phyloP scores from a whole-genome alignment of 2,329 filamentous ascomycete genomes.

The Venturia carpophila region DNA sequence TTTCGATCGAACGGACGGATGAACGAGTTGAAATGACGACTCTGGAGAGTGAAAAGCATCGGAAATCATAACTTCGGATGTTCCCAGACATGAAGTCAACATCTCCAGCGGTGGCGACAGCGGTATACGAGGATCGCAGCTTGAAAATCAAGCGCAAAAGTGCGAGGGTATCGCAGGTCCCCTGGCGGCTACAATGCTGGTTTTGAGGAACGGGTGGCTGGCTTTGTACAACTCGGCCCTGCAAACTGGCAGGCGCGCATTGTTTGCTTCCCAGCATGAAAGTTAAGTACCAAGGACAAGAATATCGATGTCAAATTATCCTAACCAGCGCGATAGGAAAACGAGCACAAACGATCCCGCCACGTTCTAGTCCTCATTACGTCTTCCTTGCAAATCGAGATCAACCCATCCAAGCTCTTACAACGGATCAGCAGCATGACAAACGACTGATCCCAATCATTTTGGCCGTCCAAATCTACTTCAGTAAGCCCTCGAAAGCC shows the following conservation, averaged over 20 bases:
- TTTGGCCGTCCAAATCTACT: background rate
- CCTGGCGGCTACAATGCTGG: background rate
- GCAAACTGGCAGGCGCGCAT: background rate
- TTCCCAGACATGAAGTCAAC: background rate
- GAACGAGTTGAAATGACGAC: background rate
- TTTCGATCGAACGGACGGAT: background rate
- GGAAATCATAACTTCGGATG: background rate
- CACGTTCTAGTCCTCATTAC: background rate
- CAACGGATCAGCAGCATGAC: background rate
- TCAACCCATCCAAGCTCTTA: constrained; percentile 7
- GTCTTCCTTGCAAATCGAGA: background rate
- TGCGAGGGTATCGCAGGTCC: background rate
- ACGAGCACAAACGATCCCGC: background rate
- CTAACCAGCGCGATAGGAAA: constrained; percentile 1
- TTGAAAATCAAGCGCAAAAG: background rate
- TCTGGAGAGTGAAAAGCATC: background rate
- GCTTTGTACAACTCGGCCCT: background rate
- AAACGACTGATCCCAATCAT: background rate
- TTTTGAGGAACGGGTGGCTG: background rate
- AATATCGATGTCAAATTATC: background rate
- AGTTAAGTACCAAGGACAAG: background rate
- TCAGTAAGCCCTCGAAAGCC: background rate
- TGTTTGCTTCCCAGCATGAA: background rate
- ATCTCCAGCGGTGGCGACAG: background rate
- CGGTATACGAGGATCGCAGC: background rate